phyloP scores from a whole-genome alignment of 2,329 filamentous ascomycete species.

The Westerdykella aurantiaca region DNA sequence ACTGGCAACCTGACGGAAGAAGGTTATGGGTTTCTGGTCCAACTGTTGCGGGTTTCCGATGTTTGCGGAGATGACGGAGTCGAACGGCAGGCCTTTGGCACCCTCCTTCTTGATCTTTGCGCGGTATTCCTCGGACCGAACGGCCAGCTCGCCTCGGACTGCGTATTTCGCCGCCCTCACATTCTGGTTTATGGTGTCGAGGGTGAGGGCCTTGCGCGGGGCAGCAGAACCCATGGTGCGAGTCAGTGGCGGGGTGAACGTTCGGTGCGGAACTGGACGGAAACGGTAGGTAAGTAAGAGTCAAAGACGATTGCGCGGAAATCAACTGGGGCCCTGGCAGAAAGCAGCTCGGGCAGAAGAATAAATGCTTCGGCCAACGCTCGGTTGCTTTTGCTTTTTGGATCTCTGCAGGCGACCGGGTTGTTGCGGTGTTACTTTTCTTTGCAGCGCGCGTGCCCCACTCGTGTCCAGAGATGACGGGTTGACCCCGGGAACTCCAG shows the following conservation, averaged over 20 bases:
- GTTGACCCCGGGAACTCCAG: too few species aligned
- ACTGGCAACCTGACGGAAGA: constrained; percentile 95
- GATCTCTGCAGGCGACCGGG: too few species aligned
- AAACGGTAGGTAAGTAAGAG: background rate
- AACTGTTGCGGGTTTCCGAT: constrained; percentile 99
- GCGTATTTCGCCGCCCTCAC: constrained; percentile 88
- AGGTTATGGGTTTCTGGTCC: constrained; percentile 98
- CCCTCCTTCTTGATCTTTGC: constrained; percentile 59
- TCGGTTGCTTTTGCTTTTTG: too few species aligned
- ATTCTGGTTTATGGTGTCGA: constrained; percentile 88
- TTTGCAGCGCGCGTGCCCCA: too few species aligned
- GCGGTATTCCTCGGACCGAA: constrained; percentile 87
- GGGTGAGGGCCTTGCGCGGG: constrained; percentile 51
- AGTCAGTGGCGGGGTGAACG: constrained; percentile 2
- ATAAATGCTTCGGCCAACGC: too few species aligned
- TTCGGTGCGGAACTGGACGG: background rate
- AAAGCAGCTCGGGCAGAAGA: too few species aligned
- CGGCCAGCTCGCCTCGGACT: constrained; percentile 89
- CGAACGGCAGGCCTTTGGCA: constrained; percentile 69
- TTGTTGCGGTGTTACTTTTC: too few species aligned
- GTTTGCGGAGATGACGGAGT: constrained; percentile 90
- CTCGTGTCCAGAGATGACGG: too few species aligned
- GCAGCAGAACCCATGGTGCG: constrained; percentile 46
- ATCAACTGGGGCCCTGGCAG: too few species aligned
- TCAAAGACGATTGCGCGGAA: too few species aligned